Percentiles rank a stretch among this genome's conserved stretches.
These are phyloP conservation scores for Metschnikowia colocasiae DNA, from an alignment of 805 yeast genomes.

Conservation along the genomic window DNA sequence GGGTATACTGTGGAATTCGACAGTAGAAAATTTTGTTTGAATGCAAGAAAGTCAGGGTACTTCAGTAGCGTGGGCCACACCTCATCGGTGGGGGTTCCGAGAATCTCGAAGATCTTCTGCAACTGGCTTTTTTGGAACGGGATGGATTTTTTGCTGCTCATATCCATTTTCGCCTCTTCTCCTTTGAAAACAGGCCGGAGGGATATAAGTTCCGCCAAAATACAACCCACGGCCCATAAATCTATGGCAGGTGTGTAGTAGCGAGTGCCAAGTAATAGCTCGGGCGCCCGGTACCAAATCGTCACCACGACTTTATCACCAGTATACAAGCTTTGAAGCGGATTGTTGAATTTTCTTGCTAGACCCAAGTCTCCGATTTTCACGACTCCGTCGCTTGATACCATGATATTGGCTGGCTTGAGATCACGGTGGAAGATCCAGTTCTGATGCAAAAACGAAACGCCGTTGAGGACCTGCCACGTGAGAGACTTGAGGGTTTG, in stretches of 20 bases:
- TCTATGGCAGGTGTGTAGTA: constrained; percentile 93
- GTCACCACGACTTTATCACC: constrained; percentile 97
- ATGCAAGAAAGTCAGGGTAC: constrained; percentile 72
- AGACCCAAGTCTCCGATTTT: constrained; percentile 94
- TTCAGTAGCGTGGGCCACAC: constrained; percentile 75
- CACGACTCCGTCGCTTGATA: constrained; percentile 80
- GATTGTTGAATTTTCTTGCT: constrained; percentile 83
- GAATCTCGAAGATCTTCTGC: constrained; percentile 84
- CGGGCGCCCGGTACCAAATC: constrained; percentile 96
- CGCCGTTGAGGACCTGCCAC: constrained; percentile 92
- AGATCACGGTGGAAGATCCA: constrained; percentile 96
- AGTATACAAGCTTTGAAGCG: constrained; percentile 78
- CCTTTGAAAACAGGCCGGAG: constrained; percentile 94
- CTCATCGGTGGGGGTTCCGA: constrained; percentile 81
- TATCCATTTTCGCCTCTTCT: constrained; percentile 93
- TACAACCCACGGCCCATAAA: constrained; percentile 95
- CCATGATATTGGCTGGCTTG: constrained; percentile 98
- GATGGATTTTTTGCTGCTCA: constrained; percentile 72
- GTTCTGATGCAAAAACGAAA: constrained; percentile 86
- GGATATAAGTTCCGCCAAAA: constrained; percentile 84
- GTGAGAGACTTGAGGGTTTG: constrained; percentile 75
- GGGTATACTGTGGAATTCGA: constrained; percentile 52
- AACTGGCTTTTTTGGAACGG: constrained; percentile 94
- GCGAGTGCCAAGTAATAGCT: constrained; percentile 80
- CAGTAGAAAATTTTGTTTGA: constrained; percentile 44